Percentiles rank a stretch among this genome's conserved stretches.
Evolutionary conservation across 1,139 yeast genomes (phyloP).

Genomic region (Kurtzmaniella quercitrusa): DNA sequence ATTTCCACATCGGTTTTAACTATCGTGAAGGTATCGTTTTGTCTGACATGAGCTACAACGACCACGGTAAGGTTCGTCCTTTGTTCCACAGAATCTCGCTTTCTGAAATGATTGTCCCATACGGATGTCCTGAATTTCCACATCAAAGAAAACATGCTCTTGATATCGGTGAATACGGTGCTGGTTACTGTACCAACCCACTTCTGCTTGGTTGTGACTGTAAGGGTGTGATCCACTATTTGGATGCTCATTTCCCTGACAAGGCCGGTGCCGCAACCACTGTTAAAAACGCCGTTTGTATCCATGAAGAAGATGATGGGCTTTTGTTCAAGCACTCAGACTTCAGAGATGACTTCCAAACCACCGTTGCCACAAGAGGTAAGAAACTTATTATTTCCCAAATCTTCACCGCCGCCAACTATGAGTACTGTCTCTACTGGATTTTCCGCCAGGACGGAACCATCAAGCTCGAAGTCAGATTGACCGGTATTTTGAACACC

Average conservation of each 20-base stretch:
- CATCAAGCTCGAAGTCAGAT: slow-evolving; percentile 70
- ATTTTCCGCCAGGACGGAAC: slow-evolving; percentile 80
- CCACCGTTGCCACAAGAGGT: slow-evolving; percentile 72
- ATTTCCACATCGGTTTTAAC: slow-evolving; percentile 76
- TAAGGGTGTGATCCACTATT: slow-evolving; percentile 77
- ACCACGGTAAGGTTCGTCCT: slow-evolving; percentile 67
- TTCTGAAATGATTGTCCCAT: slow-evolving; percentile 82
- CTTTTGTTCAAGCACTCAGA: slow-evolving; percentile 76
- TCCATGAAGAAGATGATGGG: slow-evolving; percentile 79
- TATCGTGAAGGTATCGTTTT: slow-evolving; percentile 82
- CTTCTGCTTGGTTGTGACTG: slow-evolving; percentile 78
- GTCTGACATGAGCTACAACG: slow-evolving; percentile 68
- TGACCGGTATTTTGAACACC: slow-evolving; percentile 79
- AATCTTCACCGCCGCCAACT: slow-evolving; percentile 82
- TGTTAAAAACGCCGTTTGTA: slow-evolving; percentile 73
- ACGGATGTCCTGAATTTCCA: slow-evolving; percentile 75
- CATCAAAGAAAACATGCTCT: slow-evolving; percentile 84
- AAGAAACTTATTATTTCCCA: slow-evolving; percentile 71
- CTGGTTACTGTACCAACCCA: slow-evolving; percentile 81
- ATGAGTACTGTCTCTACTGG: slow-evolving; percentile 83
- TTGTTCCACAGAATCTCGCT: slow-evolving; percentile 75
- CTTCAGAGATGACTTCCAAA: slow-evolving; percentile 74
- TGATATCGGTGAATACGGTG: slow-evolving; percentile 86
- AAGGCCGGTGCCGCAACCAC: slow-evolving; percentile 66
- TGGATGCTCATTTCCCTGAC: slow-evolving; percentile 71